phyloP scores from a whole-genome alignment of 2,329 filamentous ascomycete genomes.

The Arthroderma sp. region DNA sequence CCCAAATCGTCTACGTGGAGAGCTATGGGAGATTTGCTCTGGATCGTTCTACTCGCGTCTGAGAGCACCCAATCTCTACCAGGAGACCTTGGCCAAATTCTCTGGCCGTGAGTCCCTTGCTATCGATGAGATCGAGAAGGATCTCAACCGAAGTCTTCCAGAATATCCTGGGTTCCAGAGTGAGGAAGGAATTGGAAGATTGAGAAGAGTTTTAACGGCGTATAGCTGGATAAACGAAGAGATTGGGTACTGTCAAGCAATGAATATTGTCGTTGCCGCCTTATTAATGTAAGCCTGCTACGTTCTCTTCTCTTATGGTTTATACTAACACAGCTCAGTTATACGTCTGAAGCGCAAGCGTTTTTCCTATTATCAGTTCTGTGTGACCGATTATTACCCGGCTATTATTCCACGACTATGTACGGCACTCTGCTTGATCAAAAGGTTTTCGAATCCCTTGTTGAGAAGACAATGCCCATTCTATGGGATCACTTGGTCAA shows the following conservation, averaged over 20 bases:
- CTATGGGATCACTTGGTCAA: slow-evolving; percentile 97
- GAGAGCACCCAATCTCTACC: slow-evolving; percentile 71
- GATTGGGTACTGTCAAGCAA: slow-evolving; percentile 96
- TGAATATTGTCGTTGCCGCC: slow-evolving; percentile 99
- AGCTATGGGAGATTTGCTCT: slow-evolving; percentile 91
- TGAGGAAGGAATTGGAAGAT: slow-evolving; percentile 80
- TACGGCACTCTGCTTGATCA: slow-evolving; percentile 95
- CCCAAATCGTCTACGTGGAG: slow-evolving; percentile 81
- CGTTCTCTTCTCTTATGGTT: slow-evolving; percentile 14
- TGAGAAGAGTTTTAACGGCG: slow-evolving; percentile 82
- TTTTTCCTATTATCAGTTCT: slow-evolving; percentile 87
- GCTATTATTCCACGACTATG: slow-evolving; percentile 98
- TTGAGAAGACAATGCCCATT: slow-evolving; percentile 98
- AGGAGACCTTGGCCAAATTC: slow-evolving; percentile 72
- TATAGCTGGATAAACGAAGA: slow-evolving; percentile 96
- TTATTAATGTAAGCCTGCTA: slow-evolving; percentile 59
- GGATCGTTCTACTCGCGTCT: slow-evolving; percentile 81
- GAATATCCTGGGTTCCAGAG: slow-evolving; percentile 97
- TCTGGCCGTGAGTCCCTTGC: slow-evolving; percentile 80
- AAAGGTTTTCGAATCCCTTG: slow-evolving; percentile 90
- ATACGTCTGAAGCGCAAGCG: slow-evolving; percentile 91
- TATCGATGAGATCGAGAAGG: slow-evolving; percentile 98
- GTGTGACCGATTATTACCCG: slow-evolving; percentile 84
- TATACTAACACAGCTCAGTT: slow-evolving; percentile 39
- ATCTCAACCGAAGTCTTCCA: slow-evolving; percentile 86